Evolutionary conservation across 768 basidiomycete species (phyloP).

Genomic region (Chalciporus sphaerocephalus): DNA sequence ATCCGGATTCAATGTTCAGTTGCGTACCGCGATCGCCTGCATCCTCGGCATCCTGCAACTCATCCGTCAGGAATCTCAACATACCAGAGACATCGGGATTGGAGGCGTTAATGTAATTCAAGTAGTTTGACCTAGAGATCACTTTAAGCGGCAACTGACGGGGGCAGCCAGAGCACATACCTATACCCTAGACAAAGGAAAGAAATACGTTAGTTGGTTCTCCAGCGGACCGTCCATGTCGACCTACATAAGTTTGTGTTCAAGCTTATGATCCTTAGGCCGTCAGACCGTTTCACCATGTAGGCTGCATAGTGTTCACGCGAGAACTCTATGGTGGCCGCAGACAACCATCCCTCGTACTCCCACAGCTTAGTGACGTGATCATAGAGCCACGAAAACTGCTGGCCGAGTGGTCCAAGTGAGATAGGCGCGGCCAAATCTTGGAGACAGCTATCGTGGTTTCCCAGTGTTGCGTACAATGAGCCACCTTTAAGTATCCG

Average conservation of each 20-base stretch:
- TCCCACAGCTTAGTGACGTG: constrained; percentile 70
- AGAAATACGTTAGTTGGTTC: neutral
- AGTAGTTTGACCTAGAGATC: constrained; percentile 54
- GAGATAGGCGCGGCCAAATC: constrained; percentile 59
- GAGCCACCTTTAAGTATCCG: constrained; percentile 58
- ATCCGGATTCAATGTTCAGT: neutral
- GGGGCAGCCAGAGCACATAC: constrained; percentile 16
- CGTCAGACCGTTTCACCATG: constrained; percentile 62
- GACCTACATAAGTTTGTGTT: constrained; percentile 73
- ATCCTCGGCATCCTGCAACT: constrained; percentile 76
- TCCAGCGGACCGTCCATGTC: neutral
- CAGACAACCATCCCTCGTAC: constrained; percentile 64
- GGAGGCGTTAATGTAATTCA: constrained; percentile 75
- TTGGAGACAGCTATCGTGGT: constrained; percentile 65
- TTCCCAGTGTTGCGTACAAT: constrained; percentile 72
- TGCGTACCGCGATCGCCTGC: constrained; percentile 62
- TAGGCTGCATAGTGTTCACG: constrained; percentile 70
- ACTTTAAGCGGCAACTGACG: constrained; percentile 1
- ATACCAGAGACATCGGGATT: constrained; percentile 68
- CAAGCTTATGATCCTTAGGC: constrained; percentile 65
- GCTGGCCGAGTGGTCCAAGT: constrained; percentile 50
- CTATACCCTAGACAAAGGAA: constrained; percentile 28
- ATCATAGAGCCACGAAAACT: constrained; percentile 73
- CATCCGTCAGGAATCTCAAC: constrained; percentile 72
- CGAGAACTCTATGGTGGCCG: constrained; percentile 51